Conservation (phyloP, 1,284 basidiomycete species). For the Cutaneotrichosporon mucoides region DNA sequence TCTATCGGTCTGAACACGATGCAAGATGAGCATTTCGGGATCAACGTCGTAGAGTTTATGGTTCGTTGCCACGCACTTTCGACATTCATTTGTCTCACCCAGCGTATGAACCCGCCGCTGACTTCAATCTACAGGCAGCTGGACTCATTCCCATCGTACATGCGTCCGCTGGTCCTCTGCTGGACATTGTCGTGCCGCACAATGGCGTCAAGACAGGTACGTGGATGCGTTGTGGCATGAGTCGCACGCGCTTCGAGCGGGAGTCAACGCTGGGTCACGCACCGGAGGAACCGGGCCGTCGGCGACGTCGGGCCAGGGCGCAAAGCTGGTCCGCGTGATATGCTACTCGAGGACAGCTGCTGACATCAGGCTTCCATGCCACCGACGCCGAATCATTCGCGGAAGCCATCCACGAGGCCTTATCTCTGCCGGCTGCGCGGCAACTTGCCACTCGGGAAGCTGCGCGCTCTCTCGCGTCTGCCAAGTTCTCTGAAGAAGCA, state of each 20-base stretch:
- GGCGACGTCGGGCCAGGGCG: too few relatives aligned
- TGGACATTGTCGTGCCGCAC: slow-evolving; percentile 83
- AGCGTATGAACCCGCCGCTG: too few relatives aligned
- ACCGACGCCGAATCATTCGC: slow-evolving; percentile 68
- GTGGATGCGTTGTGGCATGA: not conserved
- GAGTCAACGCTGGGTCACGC: too few relatives aligned
- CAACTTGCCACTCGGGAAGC: slow-evolving; percentile 62
- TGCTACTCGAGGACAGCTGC: not conserved
- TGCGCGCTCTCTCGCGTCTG: slow-evolving; percentile 65
- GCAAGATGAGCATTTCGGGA: slow-evolving; percentile 99
- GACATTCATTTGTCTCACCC: slow-evolving; percentile 1
- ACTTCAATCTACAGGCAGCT: slow-evolving; percentile 61
- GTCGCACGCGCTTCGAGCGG: too few relatives aligned
- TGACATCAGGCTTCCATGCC: slow-evolving; percentile 71
- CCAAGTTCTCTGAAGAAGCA: slow-evolving; percentile 68
- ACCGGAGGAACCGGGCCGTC: too few relatives aligned
- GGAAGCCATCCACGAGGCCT: slow-evolving; percentile 60
- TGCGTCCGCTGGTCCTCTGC: slow-evolving; percentile 84
- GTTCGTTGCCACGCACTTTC: slow-evolving; percentile 47
- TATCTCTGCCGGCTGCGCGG: slow-evolving; percentile 59
- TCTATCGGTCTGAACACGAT: slow-evolving; percentile 92
- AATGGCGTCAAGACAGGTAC: slow-evolving; percentile 63
- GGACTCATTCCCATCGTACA: slow-evolving; percentile 90
- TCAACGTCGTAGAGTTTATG: slow-evolving; percentile 98
- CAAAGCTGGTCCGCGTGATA: too few relatives aligned